Evolutionary conservation across 768 basidiomycete genomes (phyloP).

Genomic region (Hygrophoropsis aurantiaca): DNA sequence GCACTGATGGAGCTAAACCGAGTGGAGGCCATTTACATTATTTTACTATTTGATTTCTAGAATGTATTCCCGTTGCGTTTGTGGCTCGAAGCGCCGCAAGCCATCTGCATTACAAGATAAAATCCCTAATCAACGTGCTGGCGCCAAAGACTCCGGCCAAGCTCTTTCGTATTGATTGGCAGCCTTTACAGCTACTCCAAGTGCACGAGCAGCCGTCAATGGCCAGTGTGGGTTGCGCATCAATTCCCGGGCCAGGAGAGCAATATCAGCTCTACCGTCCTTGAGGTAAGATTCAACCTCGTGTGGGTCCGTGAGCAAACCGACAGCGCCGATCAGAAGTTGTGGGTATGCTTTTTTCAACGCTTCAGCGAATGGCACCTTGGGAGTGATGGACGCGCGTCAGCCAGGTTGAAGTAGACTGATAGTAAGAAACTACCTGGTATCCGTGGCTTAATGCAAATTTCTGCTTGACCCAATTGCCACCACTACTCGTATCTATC

Average conservation of each 20-base stretch:
- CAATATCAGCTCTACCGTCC: conserved; percentile 65
- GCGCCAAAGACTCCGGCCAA: conserved; percentile 42
- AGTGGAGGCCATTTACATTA: no score
- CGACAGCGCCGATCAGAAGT: conserved; percentile 62
- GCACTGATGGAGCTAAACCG: no score
- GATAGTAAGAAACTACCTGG: conserved; percentile 44
- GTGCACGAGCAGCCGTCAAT: conserved; percentile 56
- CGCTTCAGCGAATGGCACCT: conserved; percentile 70
- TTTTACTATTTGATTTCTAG: no score
- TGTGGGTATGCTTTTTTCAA: conserved; percentile 61
- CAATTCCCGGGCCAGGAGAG: conserved; percentile 67
- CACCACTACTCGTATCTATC: conserved; percentile 71
- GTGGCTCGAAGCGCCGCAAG: no score
- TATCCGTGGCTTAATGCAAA: conserved; percentile 55
- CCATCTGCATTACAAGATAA: no score
- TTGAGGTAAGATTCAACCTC: conserved; percentile 64
- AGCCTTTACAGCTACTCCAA: conserved; percentile 64
- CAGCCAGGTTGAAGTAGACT: neutral
- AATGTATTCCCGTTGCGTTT: no score
- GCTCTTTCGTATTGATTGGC: conserved; percentile 73
- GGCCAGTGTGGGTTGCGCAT: conserved; percentile 68
- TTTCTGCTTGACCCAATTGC: conserved; percentile 61
- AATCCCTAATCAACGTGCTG: no score
- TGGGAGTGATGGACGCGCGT: neutral
- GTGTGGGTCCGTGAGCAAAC: conserved; percentile 64